Conservation (phyloP, 257 asterid species). For the Capsicum pubescens region DNA sequence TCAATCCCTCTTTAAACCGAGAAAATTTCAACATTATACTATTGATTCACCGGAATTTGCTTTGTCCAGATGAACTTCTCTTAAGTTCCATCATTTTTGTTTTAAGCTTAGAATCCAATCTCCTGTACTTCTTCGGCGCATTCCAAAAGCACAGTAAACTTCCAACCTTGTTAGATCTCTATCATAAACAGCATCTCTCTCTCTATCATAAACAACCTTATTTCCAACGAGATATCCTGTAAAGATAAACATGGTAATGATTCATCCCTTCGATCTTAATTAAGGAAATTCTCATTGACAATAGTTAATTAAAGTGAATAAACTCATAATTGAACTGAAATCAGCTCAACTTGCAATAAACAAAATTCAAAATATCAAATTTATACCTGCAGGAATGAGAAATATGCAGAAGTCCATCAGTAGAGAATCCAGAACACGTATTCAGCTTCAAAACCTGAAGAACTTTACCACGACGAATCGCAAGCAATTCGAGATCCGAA, state of each 20-base stretch:
- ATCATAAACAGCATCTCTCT: neutral
- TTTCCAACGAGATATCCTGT: too few species aligned
- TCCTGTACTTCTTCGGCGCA: too few species aligned
- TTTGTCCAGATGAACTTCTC: too few species aligned
- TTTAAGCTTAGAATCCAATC: too few species aligned
- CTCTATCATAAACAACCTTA: too few species aligned
- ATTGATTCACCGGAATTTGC: too few species aligned
- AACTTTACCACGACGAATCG: constrained; percentile 42
- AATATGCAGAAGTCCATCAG: constrained; percentile 64
- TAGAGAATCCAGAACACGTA: constrained; percentile 86
- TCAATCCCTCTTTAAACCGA: too few species aligned
- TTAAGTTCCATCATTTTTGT: too few species aligned
- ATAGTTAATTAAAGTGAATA: neutral
- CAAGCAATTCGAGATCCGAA: constrained; percentile 69
- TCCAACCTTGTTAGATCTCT: too few species aligned
- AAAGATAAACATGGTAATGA: neutral
- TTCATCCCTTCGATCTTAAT: neutral
- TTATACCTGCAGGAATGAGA: constrained; percentile 64
- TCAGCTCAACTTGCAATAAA: neutral
- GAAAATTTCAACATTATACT: too few species aligned
- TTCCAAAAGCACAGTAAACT: too few species aligned
- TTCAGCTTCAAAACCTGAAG: constrained; percentile 69
- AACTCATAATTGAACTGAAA: neutral
- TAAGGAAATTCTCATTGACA: neutral
- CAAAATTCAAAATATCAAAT: neutral